These are phyloP conservation scores for Paramecium biaurelia DNA, from an alignment of 73 alveolate species.

Conservation along the genomic window DNA sequence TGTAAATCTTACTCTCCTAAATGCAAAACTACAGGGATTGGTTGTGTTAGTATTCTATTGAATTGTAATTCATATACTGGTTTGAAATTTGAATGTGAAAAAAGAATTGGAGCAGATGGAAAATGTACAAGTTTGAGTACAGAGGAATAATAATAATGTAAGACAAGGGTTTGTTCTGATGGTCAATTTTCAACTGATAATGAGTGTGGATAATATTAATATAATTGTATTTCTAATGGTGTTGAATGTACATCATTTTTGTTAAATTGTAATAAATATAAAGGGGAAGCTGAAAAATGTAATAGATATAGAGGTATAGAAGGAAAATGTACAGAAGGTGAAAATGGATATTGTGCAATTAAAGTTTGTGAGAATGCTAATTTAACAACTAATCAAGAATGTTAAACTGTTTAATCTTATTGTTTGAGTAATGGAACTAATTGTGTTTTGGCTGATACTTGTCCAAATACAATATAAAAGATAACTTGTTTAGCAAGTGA, in stretches of 20 bases:
- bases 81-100: not conserved
- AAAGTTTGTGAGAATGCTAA: not conserved
- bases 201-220: not conserved
- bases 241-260: not conserved
- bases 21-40: not conserved
- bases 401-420: not conserved
- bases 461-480: not conserved
- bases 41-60: not conserved
- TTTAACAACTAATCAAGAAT: not conserved
- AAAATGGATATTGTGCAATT: not conserved
- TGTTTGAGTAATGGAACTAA: not conserved
- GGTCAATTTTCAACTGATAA: not conserved
- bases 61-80: not conserved
- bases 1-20: not conserved
- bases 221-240: constrained; percentile 6
- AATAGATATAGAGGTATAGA: not conserved
- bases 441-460: not conserved
- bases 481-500: not conserved
- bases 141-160: not conserved
- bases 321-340: not conserved
- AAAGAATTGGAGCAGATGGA: constrained; percentile 13
- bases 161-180: not conserved
- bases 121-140: not conserved
- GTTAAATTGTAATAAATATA: not conserved
- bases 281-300: not conserved